phyloP scores from a whole-genome alignment of 495 filamentous ascomycete genomes.

The Daldinia concentrica region DNA sequence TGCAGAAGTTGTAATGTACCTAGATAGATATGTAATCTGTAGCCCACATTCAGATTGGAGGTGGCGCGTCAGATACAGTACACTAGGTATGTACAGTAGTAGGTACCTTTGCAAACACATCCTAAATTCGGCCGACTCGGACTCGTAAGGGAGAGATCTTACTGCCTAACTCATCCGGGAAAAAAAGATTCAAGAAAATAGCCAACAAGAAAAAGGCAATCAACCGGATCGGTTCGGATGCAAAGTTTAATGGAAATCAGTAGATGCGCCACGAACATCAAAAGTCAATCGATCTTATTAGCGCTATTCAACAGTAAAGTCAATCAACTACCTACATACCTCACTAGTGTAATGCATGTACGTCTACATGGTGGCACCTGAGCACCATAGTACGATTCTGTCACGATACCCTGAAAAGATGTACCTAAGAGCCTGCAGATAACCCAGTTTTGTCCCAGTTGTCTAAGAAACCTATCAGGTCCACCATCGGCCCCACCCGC shows the following conservation, averaged over 20 bases:
- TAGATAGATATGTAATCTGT: neutral
- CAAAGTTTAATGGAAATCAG: neutral
- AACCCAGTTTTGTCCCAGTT: slow-evolving; percentile 14
- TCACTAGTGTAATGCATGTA: neutral
- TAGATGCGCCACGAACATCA: neutral
- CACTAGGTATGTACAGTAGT: too few relatives aligned
- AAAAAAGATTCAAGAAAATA: neutral
- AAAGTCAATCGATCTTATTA: neutral
- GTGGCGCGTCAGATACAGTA: neutral
- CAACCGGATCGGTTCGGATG: neutral
- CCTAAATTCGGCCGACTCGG: neutral
- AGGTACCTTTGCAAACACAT: neutral
- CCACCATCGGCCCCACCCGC: slow-evolving; percentile 23
- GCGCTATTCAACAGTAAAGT: neutral
- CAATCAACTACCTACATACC: neutral
- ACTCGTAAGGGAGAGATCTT: neutral
- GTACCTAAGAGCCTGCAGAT: slow-evolving; percentile 3
- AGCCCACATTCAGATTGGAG: neutral
- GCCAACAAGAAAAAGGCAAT: neutral
- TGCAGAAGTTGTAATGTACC: too few relatives aligned
- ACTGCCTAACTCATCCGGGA: neutral
- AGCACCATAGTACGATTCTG: slow-evolving; percentile 15
- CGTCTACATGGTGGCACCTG: neutral
- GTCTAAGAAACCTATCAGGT: slow-evolving; percentile 31
- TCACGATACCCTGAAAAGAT: slow-evolving; percentile 16